Percentiles rank a stretch among this genome's conserved stretches.
phyloP scores from a whole-genome alignment of 768 basidiomycete species.

The Candolleomyces aberdarensis region DNA sequence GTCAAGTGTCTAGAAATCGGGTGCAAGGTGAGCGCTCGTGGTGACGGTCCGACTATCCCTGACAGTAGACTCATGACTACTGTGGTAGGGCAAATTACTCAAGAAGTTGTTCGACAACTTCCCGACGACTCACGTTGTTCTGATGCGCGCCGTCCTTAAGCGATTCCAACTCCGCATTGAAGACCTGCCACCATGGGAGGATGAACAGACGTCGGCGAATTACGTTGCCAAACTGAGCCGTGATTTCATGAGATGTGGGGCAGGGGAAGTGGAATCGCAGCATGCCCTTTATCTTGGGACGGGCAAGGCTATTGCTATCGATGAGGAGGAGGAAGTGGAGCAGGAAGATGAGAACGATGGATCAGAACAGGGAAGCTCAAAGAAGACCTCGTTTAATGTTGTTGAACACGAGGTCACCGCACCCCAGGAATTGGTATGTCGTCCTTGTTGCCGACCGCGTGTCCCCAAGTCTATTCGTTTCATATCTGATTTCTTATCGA shows the following conservation, averaged over 20 bases:
- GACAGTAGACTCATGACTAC: neutral
- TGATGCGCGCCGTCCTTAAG: conserved; percentile 45
- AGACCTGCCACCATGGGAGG: conserved; percentile 52
- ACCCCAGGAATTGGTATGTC: conserved; percentile 1
- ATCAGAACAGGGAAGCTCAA: neutral
- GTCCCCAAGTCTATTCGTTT: neutral
- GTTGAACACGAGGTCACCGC: conserved; percentile 8
- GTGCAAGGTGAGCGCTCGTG: conserved; percentile 43
- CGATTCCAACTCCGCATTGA: conserved; percentile 52
- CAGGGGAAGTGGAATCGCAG: conserved; percentile 23
- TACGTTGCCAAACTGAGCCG: conserved; percentile 55
- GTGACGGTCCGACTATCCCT: neutral
- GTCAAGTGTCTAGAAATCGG: conserved; percentile 57
- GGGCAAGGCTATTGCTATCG: conserved; percentile 3
- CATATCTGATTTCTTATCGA: conserved; percentile 6
- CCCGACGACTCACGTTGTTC: conserved; percentile 36
- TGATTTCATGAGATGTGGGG: conserved; percentile 39
- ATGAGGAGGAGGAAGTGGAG: conserved; percentile 11
- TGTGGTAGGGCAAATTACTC: conserved; percentile 59
- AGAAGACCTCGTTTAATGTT: neutral
- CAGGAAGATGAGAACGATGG: conserved; percentile 4
- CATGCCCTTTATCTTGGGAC: conserved; percentile 20
- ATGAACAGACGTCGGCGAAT: conserved; percentile 35
- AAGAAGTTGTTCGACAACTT: conserved; percentile 51
- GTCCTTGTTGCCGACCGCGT: neutral